A percentile compares a stretch with the other conserved stretches of the same genome.
phyloP scores from a whole-genome alignment of 2,329 filamentous ascomycete genomes.

The Colletotrichum sp. region DNA sequence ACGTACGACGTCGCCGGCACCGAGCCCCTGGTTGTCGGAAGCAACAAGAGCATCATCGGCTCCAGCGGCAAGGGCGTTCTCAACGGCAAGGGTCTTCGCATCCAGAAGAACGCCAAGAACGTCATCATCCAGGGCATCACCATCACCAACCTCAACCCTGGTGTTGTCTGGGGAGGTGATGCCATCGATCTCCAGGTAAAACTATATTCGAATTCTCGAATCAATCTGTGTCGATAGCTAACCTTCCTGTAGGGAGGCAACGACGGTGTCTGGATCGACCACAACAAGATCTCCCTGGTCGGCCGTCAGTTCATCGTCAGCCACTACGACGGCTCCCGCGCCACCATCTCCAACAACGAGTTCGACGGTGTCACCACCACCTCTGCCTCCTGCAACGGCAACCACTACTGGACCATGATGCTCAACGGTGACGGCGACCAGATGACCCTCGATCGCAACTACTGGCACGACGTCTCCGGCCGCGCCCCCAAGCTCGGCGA shows the following conservation, averaged over 20 bases:
- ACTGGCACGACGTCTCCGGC: constrained; percentile 30
- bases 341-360: constrained; percentile 43
- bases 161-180: constrained; percentile 43
- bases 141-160: constrained; percentile 48
- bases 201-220: not conserved
- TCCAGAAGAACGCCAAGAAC: constrained; percentile 48
- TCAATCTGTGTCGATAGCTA: not conserved
- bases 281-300: constrained; percentile 43
- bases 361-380: constrained; percentile 40
- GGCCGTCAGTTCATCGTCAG: constrained; percentile 44
- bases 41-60: constrained; percentile 33
- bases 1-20: constrained; percentile 30
- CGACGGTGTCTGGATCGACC: constrained; percentile 38
- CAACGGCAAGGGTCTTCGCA: constrained; percentile 45
- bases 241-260: constrained; percentile 26
- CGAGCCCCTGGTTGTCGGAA: constrained; percentile 26
- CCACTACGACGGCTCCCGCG: constrained; percentile 35
- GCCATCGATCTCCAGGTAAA: constrained; percentile 26
- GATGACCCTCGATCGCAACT: constrained; percentile 40
- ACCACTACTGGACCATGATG: constrained; percentile 38
- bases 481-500: constrained; percentile 35
- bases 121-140: constrained; percentile 57
- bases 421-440: constrained; percentile 33
- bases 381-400: constrained; percentile 32
- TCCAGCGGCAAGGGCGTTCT: constrained; percentile 27